phyloP scores from a whole-genome alignment of 169 alveolate species.

The Cryptosporidium meleagridis region DNA sequence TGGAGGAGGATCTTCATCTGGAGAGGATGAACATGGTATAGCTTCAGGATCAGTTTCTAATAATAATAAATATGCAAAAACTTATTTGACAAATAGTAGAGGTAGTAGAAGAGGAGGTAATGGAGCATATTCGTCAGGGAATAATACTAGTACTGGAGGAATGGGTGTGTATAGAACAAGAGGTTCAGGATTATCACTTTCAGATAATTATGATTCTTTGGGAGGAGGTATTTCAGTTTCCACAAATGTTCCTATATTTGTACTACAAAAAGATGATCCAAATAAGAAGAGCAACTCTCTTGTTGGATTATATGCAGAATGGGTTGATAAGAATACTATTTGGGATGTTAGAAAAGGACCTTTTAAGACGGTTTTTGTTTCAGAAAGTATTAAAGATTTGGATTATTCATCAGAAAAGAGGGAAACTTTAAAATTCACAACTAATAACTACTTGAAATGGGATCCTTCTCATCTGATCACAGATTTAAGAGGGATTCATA shows the following conservation, averaged over 20 bases:
- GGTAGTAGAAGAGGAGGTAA: constrained; percentile 5
- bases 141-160: background rate
- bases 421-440: constrained; percentile 41
- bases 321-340: constrained; percentile 61
- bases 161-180: constrained; percentile 43
- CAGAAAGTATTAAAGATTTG: constrained; percentile 3
- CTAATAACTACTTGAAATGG: constrained; percentile 64
- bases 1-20: constrained; percentile 55
- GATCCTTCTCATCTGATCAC: constrained; percentile 61
- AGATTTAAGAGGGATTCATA: constrained; percentile 72
- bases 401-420: constrained; percentile 9
- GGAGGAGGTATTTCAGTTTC: background rate
- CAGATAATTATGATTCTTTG: constrained; percentile 14
- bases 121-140: background rate
- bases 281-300: constrained; percentile 27
- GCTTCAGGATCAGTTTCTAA: background rate
- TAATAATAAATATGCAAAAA: constrained; percentile 50
- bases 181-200: constrained; percentile 38
- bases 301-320: constrained; percentile 71
- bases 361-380: constrained; percentile 59
- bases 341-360: constrained; percentile 74
- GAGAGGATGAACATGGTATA: constrained; percentile 48
- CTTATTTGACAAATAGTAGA: constrained; percentile 41
- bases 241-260: constrained; percentile 65
- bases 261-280: constrained; percentile 64